Percentiles rank a stretch among this genome's conserved stretches.
phyloP scores from a whole-genome alignment of 2,329 filamentous ascomycete genomes.

The Neopestalotiopsis sp. region DNA sequence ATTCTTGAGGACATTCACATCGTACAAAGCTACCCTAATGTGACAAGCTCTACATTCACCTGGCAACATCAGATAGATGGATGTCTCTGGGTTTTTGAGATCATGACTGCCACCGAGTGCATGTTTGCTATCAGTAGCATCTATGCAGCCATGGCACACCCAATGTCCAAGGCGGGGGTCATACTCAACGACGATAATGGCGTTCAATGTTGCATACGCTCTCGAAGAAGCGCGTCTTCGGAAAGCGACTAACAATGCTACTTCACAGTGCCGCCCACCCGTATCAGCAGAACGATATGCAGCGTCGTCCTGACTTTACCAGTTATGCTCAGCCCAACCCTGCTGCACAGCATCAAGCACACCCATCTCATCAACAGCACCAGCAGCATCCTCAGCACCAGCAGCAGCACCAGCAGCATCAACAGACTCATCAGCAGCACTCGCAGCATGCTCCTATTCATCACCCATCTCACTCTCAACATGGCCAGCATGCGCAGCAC shows the following conservation, averaged over 20 bases:
- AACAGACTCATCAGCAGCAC: constrained; percentile 38
- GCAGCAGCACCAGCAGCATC: constrained; percentile 28
- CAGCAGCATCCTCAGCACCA: constrained; percentile 41
- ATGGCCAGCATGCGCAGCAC: constrained; percentile 34
- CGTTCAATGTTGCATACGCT: not conserved
- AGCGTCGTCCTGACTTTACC: constrained; percentile 49
- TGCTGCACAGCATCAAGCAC: constrained; percentile 41
- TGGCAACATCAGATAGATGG: not conserved
- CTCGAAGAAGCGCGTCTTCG: not conserved
- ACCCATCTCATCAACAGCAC: constrained; percentile 37
- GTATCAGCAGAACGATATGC: constrained; percentile 55
- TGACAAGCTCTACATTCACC: not conserved
- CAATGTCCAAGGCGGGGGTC: not conserved
- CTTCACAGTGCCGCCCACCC: constrained; percentile 47
- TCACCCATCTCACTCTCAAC: constrained; percentile 32
- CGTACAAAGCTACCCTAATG: not conserved
- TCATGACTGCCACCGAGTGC: not conserved
- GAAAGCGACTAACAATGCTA: not conserved
- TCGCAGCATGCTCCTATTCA: constrained; percentile 38
- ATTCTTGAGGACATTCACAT: not conserved
- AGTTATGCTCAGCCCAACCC: constrained; percentile 36
- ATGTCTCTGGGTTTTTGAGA: not conserved
- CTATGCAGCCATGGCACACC: not conserved
- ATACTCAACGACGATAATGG: not conserved
- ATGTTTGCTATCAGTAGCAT: constrained; percentile 8